phyloP scores from a whole-genome alignment of 1,284 basidiomycete genomes.

The Tylopilus sp. region DNA sequence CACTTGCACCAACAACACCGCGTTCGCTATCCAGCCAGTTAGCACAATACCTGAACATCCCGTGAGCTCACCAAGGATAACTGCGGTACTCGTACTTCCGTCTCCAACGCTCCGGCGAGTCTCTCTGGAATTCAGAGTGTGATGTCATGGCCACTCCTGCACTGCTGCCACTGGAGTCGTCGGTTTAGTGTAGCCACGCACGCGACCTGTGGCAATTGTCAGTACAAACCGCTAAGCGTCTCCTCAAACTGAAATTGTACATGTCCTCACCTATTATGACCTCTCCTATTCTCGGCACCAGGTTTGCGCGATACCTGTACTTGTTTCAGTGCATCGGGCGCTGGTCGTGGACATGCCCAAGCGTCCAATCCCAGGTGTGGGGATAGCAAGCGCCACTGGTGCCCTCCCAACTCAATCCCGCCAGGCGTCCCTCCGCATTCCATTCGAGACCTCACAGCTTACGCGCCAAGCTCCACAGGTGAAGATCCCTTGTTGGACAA shows the following conservation, averaged over 20 bases:
- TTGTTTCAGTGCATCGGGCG: no score
- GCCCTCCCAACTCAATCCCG: no score
- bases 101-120: not conserved
- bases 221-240: not conserved
- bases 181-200: not conserved
- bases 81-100: not conserved
- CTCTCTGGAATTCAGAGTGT: conserved; percentile 12
- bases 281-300: not conserved
- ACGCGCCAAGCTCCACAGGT: no score
- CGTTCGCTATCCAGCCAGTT: conserved; percentile 1
- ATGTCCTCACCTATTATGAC: not conserved
- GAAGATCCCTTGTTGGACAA: no score
- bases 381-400: no score
- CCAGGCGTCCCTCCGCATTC: no score
- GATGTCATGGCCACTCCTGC: conserved; percentile 1
- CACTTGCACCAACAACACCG: not conserved
- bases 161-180: not conserved
- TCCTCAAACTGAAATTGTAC: conserved; percentile 1
- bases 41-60: not conserved
- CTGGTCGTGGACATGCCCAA: no score
- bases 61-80: conserved; percentile 4
- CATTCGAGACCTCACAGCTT: no score
- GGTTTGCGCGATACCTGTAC: no score
- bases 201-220: not conserved
- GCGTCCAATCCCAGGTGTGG: no score